Percentiles rank a stretch among this genome's conserved stretches.
phyloP scores from a whole-genome alignment of 208 protist species.

The Trypanosoma avium region DNA sequence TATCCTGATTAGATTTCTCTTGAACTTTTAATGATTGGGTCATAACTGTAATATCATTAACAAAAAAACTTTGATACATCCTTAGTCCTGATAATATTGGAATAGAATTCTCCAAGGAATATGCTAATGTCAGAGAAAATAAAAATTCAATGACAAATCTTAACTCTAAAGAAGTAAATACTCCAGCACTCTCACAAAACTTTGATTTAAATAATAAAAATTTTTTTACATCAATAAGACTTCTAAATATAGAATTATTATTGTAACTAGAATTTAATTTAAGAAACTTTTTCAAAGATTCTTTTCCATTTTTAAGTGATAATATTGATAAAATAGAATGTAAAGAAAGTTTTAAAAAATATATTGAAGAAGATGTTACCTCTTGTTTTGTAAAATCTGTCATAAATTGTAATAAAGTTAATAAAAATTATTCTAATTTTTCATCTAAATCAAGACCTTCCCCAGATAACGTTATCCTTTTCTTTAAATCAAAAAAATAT shows the following conservation, averaged over 20 bases:
- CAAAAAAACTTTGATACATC: slow-evolving; percentile 24
- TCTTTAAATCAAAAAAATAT: neutral
- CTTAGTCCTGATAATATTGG: slow-evolving; percentile 10
- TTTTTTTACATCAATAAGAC: slow-evolving; percentile 2
- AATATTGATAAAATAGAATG: no score
- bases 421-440: neutral
- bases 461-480: neutral
- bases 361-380: no score
- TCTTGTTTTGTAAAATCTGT: neutral
- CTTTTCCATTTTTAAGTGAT: no score
- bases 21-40: neutral
- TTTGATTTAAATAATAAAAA: neutral
- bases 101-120: neutral
- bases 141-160: slow-evolving; percentile 19
- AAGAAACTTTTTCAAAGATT: neutral
- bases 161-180: neutral
- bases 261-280: neutral
- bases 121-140: slow-evolving; percentile 16
- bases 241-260: slow-evolving; percentile 1
- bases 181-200: neutral
- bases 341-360: slow-evolving; percentile 16
- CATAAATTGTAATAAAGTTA: neutral
- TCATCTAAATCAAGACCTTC: slow-evolving; percentile 1
- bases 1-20: neutral
- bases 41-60: neutral